Evolutionary conservation across 140 eudicot species (phyloP).

Genomic region (Cichorium intybus): DNA sequence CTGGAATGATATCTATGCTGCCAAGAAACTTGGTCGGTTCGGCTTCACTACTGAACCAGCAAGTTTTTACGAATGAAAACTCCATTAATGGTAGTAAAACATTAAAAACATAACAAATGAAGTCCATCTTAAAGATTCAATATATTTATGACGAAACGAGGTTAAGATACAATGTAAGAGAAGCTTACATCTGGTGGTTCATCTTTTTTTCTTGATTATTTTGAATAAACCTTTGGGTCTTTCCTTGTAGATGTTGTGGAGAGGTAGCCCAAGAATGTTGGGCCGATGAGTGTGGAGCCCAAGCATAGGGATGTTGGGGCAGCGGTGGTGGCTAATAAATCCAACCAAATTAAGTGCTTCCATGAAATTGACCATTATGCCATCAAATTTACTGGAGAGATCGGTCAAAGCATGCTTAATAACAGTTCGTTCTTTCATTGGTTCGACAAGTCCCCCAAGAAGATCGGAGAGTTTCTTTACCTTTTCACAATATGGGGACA

Average conservation of each 20-base stretch:
- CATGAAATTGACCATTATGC: too few species aligned
- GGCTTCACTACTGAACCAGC: constrained; percentile 43
- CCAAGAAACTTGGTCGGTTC: constrained; percentile 32
- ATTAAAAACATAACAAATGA: not conserved
- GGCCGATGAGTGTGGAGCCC: too few species aligned
- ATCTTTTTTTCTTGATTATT: constrained; percentile 4
- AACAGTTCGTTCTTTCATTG: too few species aligned
- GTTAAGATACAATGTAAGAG: not conserved
- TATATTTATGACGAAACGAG: not conserved
- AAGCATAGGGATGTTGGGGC: too few species aligned
- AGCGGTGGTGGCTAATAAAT: too few species aligned
- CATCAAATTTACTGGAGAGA: too few species aligned
- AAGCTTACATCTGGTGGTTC: constrained; percentile 5
- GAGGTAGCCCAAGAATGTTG: too few species aligned
- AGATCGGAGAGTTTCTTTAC: too few species aligned
- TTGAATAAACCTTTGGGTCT: not conserved
- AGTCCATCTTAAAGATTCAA: not conserved
- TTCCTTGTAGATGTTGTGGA: not conserved
- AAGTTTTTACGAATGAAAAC: not conserved
- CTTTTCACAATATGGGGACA: too few species aligned
- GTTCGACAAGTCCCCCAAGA: too few species aligned
- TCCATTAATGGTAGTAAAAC: not conserved
- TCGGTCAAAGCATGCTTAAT: too few species aligned
- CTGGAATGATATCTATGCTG: constrained; percentile 28
- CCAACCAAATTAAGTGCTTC: too few species aligned